Evolutionary conservation across 768 basidiomycete species (phyloP), one percentile per base, ranked within the genome.

Genomic region (Psilocybe subaeruginosa): DNA sequence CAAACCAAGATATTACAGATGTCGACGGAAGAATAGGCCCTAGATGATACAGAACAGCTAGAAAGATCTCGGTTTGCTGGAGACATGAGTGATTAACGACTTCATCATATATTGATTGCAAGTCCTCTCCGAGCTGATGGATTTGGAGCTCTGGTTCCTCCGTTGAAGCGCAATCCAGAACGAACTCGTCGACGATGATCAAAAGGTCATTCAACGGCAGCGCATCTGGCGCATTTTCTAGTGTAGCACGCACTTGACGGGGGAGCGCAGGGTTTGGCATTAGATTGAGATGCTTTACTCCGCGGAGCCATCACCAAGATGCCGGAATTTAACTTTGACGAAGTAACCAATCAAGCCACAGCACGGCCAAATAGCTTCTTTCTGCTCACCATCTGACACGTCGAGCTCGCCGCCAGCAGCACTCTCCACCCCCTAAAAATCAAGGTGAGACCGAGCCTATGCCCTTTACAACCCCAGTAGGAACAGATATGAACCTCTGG

Each of bases 1-100:
- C 91, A 72, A 92, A 94, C 93, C 93, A 94, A 29, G 87, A 87
- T 59, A 92, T 88, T 57, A 93, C 78, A 27, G 89, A 90, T 5
- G 79, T 79, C 7, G 89, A 76, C 2, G 89, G 78, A 6, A 92
- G 76, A 30, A 90, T 78, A 11, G 87, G 82, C 8, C 78, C 77
- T 29, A 93, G 79, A 65, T 85, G 85, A 63, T 82, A 81, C 5
- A 93, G 79, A 16, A 91, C 80, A 27, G 82, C 80, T 9, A 94
- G 80, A 66, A 94, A 87, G 12, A 85, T 73, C 67, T 91, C 89
- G 3, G 80, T 82, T 66, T 92, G 90, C 23, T 77, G 77, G 41
- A 85, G 74, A 27, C 82, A 83, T 3, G 83, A 80, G 66, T 90
- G 88, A 73, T 90, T 87, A 59, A 89, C 80, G 53, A 80, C 76